Evolutionary conservation across 2,329 filamentous ascomycete genomes (phyloP).

Genomic region (Aspergillus sp.): DNA sequence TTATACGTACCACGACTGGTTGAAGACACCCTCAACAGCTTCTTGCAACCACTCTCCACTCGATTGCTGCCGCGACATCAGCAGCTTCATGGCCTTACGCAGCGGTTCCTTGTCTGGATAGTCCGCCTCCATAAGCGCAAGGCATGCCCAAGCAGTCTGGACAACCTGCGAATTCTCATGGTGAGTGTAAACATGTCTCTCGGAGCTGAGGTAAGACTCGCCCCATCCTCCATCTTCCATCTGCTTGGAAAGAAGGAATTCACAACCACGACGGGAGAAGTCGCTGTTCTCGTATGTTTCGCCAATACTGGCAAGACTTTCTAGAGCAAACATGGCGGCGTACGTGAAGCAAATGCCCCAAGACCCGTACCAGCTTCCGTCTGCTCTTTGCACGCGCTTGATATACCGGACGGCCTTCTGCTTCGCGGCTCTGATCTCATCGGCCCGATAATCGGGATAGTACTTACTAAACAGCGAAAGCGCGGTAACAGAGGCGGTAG

Average conservation of each 20-base stretch:
- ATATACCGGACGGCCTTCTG: slow-evolving; percentile 73
- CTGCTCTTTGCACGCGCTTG: slow-evolving; percentile 64
- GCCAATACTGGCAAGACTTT: slow-evolving; percentile 72
- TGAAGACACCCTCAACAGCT: slow-evolving; percentile 95
- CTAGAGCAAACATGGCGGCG: slow-evolving; percentile 90
- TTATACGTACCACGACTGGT: slow-evolving; percentile 74
- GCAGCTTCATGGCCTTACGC: slow-evolving; percentile 65
- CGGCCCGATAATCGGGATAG: slow-evolving; percentile 70
- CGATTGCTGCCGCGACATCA: slow-evolving; percentile 75
- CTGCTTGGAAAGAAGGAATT: slow-evolving; percentile 80
- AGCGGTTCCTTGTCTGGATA: slow-evolving; percentile 71
- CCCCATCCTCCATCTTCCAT: slow-evolving; percentile 91
- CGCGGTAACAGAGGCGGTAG: slow-evolving; percentile 85
- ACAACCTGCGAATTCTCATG: slow-evolving; percentile 82
- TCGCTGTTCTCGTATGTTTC: slow-evolving; percentile 72
- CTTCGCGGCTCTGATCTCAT: slow-evolving; percentile 70
- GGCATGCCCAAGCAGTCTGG: slow-evolving; percentile 85
- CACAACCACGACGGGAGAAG: slow-evolving; percentile 66
- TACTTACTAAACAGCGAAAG: slow-evolving; percentile 73
- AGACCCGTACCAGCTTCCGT: slow-evolving; percentile 95
- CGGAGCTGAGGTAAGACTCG: slow-evolving; percentile 83
- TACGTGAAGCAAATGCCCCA: slow-evolving; percentile 99
- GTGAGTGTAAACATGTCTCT: slow-evolving; percentile 66
- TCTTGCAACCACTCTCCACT: slow-evolving; percentile 97
- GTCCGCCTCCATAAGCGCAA: slow-evolving; percentile 72